phyloP scores from a whole-genome alignment of 2,329 filamentous ascomycete species.

The Xylaria sp. region DNA sequence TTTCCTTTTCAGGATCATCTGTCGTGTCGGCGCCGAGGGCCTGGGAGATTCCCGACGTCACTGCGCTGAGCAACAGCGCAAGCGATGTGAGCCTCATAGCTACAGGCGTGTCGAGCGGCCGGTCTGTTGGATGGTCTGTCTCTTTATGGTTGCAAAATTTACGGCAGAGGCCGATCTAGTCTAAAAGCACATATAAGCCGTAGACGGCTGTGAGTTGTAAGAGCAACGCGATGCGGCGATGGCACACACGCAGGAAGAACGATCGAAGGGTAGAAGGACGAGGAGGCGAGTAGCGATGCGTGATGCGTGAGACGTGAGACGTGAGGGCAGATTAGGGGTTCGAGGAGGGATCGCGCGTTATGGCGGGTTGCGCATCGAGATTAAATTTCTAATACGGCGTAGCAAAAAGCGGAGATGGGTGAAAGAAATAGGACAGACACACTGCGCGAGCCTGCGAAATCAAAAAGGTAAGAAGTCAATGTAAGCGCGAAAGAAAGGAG shows the following conservation, averaged over 20 bases:
- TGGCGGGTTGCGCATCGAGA: conserved; percentile 43
- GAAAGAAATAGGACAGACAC: conserved; percentile 29
- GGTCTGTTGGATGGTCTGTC: conserved; percentile 4
- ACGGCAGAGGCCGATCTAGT: conserved; percentile 25
- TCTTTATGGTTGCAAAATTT: conserved; percentile 11
- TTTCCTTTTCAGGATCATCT: conserved; percentile 53
- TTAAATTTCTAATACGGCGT: conserved; percentile 33
- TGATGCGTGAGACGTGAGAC: conserved; percentile 25
- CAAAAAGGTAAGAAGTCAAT: conserved; percentile 13
- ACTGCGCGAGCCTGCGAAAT: conserved; percentile 6
- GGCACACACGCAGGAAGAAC: conserved; percentile 9
- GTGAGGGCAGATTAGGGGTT: conserved; percentile 25
- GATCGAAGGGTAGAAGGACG: conserved; percentile 13
- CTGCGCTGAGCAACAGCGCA: conserved; percentile 61
- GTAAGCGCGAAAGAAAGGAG: conserved; percentile 17
- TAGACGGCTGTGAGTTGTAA: conserved; percentile 8
- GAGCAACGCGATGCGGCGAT: conserved; percentile 20
- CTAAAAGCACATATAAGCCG: conserved; percentile 17
- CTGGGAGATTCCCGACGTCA: conserved; percentile 55
- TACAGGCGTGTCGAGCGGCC: conserved; percentile 31
- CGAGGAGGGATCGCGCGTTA: conserved; percentile 41
- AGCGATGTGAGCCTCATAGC: conserved; percentile 60
- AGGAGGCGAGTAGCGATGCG: conserved; percentile 18
- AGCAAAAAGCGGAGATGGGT: conserved; percentile 31
- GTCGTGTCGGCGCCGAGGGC: conserved; percentile 53